Base-by-base conservation (phyloP, 2,329 filamentous ascomycete species). In the Nannizziopsis arthrosporioides region DNA sequence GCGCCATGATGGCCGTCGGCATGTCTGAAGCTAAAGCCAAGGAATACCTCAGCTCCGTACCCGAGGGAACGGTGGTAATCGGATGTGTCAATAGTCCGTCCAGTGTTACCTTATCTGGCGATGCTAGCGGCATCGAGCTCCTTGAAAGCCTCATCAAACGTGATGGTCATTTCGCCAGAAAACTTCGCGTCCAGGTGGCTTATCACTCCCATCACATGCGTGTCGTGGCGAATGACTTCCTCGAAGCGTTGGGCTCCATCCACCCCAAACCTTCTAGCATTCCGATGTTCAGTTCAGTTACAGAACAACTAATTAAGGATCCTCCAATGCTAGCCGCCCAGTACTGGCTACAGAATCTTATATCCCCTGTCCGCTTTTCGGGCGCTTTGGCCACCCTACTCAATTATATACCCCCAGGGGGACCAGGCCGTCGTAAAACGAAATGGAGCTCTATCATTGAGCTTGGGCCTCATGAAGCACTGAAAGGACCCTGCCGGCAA, bases 81-180 rank as follows among this genome's bases (percentile, higher is more conserved):
- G 66, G 65, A 0, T 63, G 63, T 3, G 51, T 52, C 41, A 75
- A 75, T 53, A 63, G 62, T 19, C 63, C 69, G 0, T 42, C 52
- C 0, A 68, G 64, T 35, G 57, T 72, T 1, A 75, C 72, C 0
- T 35, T 73, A 0, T 71, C 70, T 5, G 72, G 73, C 0, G 66
- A 73, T 46, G 48, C 40, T 3, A 52, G 62, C 49, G 60, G 57
- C 3, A 62, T 73, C 3, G 51, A 62, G 3, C 50, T 57, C n/a
- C 14, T 57, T 10, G 32, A 44, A 18, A n/a, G 1, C 3, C 11
- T 44, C 2, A 10, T 36, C 17, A 22, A 19, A 22, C 11, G 14
- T 3, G 42, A 44, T 6, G 42, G 31, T 7, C 5, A 15, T 5
- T 58, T 60, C 41, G 51, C 47, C 10, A 51, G 57, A 3, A 37